A percentile compares a stretch with the other conserved stretches of the same genome.
Evolutionary conservation across 441 rosid species (phyloP).

Genomic region (Bruguiera hainesii): DNA sequence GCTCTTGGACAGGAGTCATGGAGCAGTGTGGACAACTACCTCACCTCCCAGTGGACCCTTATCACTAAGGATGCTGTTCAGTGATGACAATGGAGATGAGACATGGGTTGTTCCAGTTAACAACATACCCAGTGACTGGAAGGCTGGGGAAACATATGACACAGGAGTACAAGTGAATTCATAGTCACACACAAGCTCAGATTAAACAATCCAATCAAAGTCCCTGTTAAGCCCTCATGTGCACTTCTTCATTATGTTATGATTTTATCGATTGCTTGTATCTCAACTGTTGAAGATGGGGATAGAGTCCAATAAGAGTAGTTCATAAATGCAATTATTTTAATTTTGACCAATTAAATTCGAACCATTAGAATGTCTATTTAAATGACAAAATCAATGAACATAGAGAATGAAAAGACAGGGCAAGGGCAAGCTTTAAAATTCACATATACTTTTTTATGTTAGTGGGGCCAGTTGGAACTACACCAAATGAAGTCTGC

Average conservation of each 20-base stretch:
- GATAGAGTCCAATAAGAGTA: slow-evolving; percentile 3
- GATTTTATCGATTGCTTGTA: slow-evolving; percentile 14
- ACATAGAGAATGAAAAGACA: not conserved
- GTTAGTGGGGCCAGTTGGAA: not conserved
- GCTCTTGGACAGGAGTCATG: slow-evolving; percentile 58
- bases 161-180: slow-evolving; percentile 51
- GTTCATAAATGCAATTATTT: slow-evolving; percentile 22
- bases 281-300: slow-evolving; percentile 1
- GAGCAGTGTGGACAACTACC: slow-evolving; percentile 62
- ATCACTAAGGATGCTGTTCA: slow-evolving; percentile 59
- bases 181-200: slow-evolving; percentile 11
- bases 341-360: slow-evolving; percentile 12
- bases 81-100: slow-evolving; percentile 51
- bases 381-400: slow-evolving; percentile 5
- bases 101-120: slow-evolving; percentile 57
- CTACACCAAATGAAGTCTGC: not conserved
- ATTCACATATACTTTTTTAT: not conserved
- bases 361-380: not conserved
- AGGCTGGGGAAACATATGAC: slow-evolving; percentile 56
- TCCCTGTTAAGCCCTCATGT: slow-evolving; percentile 1
- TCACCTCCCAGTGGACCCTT: slow-evolving; percentile 56
- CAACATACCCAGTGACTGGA: slow-evolving; percentile 57
- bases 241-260: slow-evolving; percentile 8
- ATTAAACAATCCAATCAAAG: slow-evolving; percentile 11
- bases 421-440: not conserved